Base-by-base conservation (phyloP, 176 grass and related monocot species). In the Luzula sylvatica region DNA sequence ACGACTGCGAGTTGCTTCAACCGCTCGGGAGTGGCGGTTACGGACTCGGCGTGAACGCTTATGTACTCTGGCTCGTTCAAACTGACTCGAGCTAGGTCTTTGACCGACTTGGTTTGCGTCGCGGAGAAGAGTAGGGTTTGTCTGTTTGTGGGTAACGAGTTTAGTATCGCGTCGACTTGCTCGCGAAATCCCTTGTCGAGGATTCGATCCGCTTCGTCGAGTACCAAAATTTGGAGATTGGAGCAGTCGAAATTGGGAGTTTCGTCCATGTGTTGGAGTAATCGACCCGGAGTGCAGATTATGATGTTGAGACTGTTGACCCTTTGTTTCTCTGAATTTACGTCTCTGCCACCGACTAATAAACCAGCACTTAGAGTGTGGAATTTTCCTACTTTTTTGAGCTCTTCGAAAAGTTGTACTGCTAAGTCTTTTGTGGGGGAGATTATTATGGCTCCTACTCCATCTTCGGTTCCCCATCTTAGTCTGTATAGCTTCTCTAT, bases 121-220 rank as follows among this genome's bases (percentile, higher is more conserved):
- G 92, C 90, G 20, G 85, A 96, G 62, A 96, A 96, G 3, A 96
- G 71, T 59, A 96, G 70, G 1, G 84, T 96, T 76, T 89, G 92
- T 61, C 87, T 75, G 23, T 51, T 35, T 72, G 40, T 84, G 12
- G 92, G 85, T 38, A 96, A 66, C 38, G 88, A 73, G 47, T 77
- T 81, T 51, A 96, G 48, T 24, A 96, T 85, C 48, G 75, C 65
- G 43, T 96, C 92, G 15, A 96, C 43, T 52, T 89, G 75, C 0
- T 5, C 35, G 58, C 53, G 72, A 68, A 96, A 96, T 50, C 82
- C 81, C 15, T 58, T 50, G 59, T 86, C 74, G 42, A 96, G 92
- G 66, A 96, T 89, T 62, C 87, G 77, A 82, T 96, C 92, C 35
- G 92, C 92, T 67, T 96, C 85, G 3, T 96, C 92, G 63, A 96